A percentile compares a stretch with the other conserved stretches of the same genome.
Conservation (phyloP, 371 early-diverging fungal genomes). For the Actinomucor elegans region DNA sequence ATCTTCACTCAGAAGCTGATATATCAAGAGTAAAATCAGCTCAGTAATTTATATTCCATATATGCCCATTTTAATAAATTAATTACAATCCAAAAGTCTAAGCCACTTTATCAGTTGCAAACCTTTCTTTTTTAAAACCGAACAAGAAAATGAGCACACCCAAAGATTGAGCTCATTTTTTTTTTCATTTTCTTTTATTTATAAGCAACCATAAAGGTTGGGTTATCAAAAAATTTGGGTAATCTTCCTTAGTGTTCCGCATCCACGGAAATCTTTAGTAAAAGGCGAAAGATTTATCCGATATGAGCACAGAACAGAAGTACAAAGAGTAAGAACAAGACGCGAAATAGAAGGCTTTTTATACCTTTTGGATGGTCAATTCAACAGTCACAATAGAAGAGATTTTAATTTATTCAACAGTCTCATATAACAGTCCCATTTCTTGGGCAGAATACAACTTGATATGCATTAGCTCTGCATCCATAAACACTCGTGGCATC, state of each 20-base stretch:
- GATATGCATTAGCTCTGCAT: conserved; percentile 39
- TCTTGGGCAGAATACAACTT: conserved; percentile 48
- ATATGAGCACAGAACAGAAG: conserved; percentile 49
- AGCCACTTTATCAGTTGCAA: no score
- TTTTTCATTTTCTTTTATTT: conserved; percentile 1
- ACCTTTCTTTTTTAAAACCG: no score
- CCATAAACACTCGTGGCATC: conserved; percentile 44
- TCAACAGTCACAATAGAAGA: background rate
- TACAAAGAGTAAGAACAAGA: conserved; percentile 16
- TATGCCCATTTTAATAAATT: no score
- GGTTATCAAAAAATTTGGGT: conserved; percentile 44
- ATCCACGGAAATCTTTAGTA: conserved; percentile 59
- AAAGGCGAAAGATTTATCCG: conserved; percentile 59
- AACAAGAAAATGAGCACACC: no score
- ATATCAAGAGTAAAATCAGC: background rate
- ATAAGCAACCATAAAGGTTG: background rate
- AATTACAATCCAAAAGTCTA: no score
- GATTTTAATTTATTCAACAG: no score
- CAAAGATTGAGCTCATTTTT: no score
- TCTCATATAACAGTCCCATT: no score
- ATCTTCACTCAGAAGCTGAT: background rate
- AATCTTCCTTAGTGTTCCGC: conserved; percentile 44
- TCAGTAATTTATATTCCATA: no score
- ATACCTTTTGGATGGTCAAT: conserved; percentile 25
- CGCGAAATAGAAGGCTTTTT: conserved; percentile 12